Evolutionary conservation across 257 asterid genomes (phyloP), one percentile per base, ranked within the genome.

Genomic region (Pogostemon cablin): DNA sequence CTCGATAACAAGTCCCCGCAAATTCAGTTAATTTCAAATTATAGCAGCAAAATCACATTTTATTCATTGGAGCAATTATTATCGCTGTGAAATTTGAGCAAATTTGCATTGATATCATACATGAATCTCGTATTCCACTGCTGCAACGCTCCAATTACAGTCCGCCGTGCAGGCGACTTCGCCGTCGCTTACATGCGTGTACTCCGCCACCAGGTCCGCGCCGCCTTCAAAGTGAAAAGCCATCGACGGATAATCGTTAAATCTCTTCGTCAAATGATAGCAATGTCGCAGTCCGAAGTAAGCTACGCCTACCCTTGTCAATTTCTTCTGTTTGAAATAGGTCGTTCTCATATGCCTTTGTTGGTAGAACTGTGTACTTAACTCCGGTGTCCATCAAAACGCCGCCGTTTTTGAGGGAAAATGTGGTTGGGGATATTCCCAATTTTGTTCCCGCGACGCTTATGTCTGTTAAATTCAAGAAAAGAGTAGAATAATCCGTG

Each of bases 391-490:
- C 68, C 53, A 43, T 12, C 39, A 62, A 62, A 62, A 62, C 54
- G 7, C 54, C 54, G 53, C 68, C 54, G 7, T 62, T 62, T 43
- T 17, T 62, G 0, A 41, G 68, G 7, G 68, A 43, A 62, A 20
- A 62, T 48, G 43, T 53, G 68, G 39, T 62, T 20, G 68, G 53
- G 7, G 68, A 42, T 43, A 62, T 5, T 12, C 68, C 54, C 15
- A 62, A 12, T 25, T 48, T 62, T 62, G 15, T 62, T 53, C 68
- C 54, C 12, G 68, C 68, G 2, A 62, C 68, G 34, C 68, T 42
- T 40, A 62, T 62, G 68, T 62, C 68, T 17, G 68, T 62, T 46
- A 62, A 7, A 48, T 62, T 62, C 54, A 62, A 42, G 6, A 62
- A 25, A 43, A 62, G 17, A 9, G 54, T 39, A 41, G 68, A 62